Evolutionary conservation across 1,139 yeast genomes (phyloP).

Genomic region (Taphrina pruni): DNA sequence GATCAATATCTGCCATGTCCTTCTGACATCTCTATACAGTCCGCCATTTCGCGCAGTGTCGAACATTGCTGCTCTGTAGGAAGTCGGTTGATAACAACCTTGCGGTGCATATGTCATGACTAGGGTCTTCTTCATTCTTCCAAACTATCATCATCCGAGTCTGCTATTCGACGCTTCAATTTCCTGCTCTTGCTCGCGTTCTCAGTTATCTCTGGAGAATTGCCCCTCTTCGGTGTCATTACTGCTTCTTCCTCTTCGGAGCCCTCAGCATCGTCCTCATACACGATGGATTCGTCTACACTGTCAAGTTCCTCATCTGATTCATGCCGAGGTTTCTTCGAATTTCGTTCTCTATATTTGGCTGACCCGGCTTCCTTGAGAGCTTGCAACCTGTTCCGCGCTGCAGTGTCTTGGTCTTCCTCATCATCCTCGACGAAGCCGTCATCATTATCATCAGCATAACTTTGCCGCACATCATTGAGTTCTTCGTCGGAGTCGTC

Average conservation of each 20-base stretch:
- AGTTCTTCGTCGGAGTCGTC: conserved; percentile 58
- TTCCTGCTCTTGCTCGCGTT: background rate
- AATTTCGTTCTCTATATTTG: conserved; percentile 53
- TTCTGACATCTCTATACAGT: too few relatives aligned
- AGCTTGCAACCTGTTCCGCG: conserved; percentile 63
- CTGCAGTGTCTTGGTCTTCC: conserved; percentile 54
- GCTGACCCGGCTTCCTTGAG: conserved; percentile 66
- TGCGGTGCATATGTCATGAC: background rate
- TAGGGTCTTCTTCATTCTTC: background rate
- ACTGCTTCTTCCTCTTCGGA: conserved; percentile 48
- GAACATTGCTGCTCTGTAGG: too few relatives aligned
- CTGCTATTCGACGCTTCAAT: conserved; percentile 20
- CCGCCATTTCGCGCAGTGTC: too few relatives aligned
- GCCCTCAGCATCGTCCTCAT: conserved; percentile 48
- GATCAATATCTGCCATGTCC: too few relatives aligned
- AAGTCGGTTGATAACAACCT: background rate
- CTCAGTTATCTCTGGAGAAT: background rate
- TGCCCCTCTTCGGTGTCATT: conserved; percentile 13
- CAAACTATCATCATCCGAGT: conserved; percentile 14
- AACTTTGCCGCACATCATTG: conserved; percentile 59
- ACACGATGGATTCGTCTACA: conserved; percentile 42
- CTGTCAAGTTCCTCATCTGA: conserved; percentile 50
- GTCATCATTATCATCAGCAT: conserved; percentile 59
- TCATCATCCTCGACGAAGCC: conserved; percentile 51
- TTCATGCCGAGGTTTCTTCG: conserved; percentile 36